Percentiles rank a stretch among this genome's conserved stretches.
Evolutionary conservation across 2,329 filamentous ascomycete genomes (phyloP).

Genomic region (Rugonectria rugulosa): DNA sequence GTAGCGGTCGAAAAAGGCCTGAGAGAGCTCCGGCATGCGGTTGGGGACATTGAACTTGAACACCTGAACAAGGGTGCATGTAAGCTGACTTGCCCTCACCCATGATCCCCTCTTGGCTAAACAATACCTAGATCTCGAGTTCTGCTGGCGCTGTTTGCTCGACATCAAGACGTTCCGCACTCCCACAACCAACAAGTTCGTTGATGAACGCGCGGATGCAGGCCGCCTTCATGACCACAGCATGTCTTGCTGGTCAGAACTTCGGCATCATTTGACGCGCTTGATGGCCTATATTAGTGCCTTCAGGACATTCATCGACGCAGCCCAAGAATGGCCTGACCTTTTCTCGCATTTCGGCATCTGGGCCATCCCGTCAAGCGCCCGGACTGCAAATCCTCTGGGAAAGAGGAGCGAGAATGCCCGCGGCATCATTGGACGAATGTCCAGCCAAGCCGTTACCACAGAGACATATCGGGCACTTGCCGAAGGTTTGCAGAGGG

Average conservation of each 20-base stretch:
- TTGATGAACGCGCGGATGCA: slow-evolving; percentile 17
- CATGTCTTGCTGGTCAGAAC: slow-evolving; percentile 39
- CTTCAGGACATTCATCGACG: slow-evolving; percentile 26
- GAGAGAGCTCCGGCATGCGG: neutral
- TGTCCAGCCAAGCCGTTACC: slow-evolving; percentile 18
- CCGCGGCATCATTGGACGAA: slow-evolving; percentile 30
- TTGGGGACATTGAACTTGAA: neutral
- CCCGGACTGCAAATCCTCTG: slow-evolving; percentile 21
- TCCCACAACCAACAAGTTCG: neutral
- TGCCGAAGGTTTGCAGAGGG: slow-evolving; percentile 31
- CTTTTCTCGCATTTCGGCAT: slow-evolving; percentile 44
- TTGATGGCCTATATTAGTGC: slow-evolving; percentile 34
- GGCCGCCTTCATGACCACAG: slow-evolving; percentile 28
- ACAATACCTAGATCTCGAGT: slow-evolving; percentile 9
- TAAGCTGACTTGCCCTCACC: neutral
- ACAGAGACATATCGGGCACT: slow-evolving; percentile 16
- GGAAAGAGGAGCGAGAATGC: slow-evolving; percentile 30
- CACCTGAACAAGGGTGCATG: neutral
- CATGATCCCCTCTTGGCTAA: neutral
- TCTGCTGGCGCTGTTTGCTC: neutral
- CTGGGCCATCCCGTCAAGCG: slow-evolving; percentile 37
- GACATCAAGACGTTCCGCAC: slow-evolving; percentile 19
- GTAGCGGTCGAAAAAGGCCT: neutral
- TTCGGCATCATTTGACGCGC: slow-evolving; percentile 39
- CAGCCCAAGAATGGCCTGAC: slow-evolving; percentile 35